Evolutionary conservation across 2,329 filamentous ascomycete genomes (phyloP).

Genomic region (Tricladium varicosporioides): DNA sequence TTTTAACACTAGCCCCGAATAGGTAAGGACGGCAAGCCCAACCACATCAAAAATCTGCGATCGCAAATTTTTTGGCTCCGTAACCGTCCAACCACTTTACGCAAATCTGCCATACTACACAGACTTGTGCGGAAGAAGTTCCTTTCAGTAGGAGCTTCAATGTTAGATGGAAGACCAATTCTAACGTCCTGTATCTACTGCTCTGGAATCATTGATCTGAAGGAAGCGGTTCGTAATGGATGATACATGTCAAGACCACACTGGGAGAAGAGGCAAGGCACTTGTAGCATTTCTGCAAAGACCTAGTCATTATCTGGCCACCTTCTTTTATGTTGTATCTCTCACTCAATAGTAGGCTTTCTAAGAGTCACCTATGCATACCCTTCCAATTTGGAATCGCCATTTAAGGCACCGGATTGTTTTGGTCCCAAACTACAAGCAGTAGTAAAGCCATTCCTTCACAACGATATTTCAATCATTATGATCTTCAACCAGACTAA

Average conservation of each 20-base stretch:
- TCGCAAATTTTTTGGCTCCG: constrained; percentile 31
- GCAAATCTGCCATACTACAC: constrained; percentile 32
- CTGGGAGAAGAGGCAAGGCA: too few species aligned
- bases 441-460: too few species aligned
- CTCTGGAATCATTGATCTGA: constrained; percentile 73
- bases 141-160: constrained; percentile 56
- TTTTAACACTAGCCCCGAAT: constrained; percentile 14
- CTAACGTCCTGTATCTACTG: constrained; percentile 81
- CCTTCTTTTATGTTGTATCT: background rate
- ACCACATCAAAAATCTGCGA: constrained; percentile 13
- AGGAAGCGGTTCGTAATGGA: constrained; percentile 80
- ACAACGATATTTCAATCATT: too few species aligned
- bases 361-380: too few species aligned
- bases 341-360: too few species aligned
- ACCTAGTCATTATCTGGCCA: background rate
- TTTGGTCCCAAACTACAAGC: too few species aligned
- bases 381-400: too few species aligned
- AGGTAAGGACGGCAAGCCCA: constrained; percentile 8
- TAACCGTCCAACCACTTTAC: constrained; percentile 41
- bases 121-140: constrained; percentile 37
- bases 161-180: constrained; percentile 63
- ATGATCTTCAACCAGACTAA: too few species aligned
- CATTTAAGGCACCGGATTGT: too few species aligned
- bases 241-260: constrained; percentile 53
- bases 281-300: background rate